Evolutionary conservation across 257 asterid species (phyloP).

Genomic region (Salvia rosmarinus): DNA sequence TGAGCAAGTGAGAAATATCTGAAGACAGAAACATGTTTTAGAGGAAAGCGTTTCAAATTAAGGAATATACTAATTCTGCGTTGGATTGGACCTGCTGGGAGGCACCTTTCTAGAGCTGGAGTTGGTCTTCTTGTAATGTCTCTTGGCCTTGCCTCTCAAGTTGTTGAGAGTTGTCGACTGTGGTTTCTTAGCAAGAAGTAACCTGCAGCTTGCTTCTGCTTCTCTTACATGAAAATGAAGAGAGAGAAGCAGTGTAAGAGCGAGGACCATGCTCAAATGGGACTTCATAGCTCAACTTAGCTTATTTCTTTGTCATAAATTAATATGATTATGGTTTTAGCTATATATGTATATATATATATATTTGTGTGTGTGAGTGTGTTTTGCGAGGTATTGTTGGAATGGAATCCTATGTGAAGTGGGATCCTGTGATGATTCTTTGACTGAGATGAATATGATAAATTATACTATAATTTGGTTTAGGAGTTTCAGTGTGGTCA

Average conservation of each 20-base stretch:
- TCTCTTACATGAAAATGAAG: conserved; percentile 32
- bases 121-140: conserved; percentile 39
- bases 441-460: conserved; percentile 37
- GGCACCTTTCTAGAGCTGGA: conserved; percentile 46
- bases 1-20: too few relatives aligned
- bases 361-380: background rate
- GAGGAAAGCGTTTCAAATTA: background rate
- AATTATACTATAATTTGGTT: conserved; percentile 22
- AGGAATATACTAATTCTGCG: conserved; percentile 40
- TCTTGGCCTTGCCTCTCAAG: conserved; percentile 29
- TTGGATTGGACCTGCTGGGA: conserved; percentile 52
- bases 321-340: background rate
- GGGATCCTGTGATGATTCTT: conserved; percentile 49
- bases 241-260: conserved; percentile 38
- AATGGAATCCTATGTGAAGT: conserved; percentile 41
- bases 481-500: conserved; percentile 37
- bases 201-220: conserved; percentile 36
- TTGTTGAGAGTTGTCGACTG: conserved; percentile 35
- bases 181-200: conserved; percentile 5
- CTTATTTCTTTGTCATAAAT: too few relatives aligned
- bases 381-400: background rate
- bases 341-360: background rate
- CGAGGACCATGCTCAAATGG: background rate
- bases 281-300: conserved; percentile 22
- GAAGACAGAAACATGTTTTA: background rate